Evolutionary conservation across 2,329 filamentous ascomycete genomes (phyloP).

Genomic region (Aspergillus eucalypticola): DNA sequence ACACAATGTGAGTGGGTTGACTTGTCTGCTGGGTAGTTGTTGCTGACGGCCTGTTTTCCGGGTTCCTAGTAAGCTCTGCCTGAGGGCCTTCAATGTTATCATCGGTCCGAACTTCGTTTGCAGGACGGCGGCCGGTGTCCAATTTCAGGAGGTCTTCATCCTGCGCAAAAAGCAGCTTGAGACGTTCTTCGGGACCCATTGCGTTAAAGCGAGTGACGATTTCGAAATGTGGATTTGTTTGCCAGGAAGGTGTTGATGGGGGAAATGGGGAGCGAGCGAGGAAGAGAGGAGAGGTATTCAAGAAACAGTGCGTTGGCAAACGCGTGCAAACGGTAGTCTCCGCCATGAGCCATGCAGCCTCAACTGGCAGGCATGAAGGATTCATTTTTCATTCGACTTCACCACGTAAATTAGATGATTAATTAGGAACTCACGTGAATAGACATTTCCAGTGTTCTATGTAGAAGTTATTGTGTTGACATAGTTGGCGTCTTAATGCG

Average conservation of each 20-base stretch:
- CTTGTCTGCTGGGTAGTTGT: neutral
- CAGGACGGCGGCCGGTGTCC: slow-evolving; percentile 21
- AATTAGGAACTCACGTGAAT: no score
- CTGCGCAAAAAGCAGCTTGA: slow-evolving; percentile 32
- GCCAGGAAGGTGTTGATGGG: neutral
- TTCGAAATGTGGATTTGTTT: no score
- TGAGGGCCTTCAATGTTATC: neutral
- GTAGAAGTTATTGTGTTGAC: no score
- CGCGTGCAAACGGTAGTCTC: no score
- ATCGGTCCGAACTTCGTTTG: neutral
- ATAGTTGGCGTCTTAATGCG: no score
- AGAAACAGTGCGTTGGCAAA: neutral
- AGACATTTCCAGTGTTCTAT: no score
- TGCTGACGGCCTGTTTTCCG: neutral
- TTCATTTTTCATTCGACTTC: no score
- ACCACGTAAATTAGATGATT: no score
- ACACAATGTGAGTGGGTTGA: neutral
- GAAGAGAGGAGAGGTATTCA: neutral
- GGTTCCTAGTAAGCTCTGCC: neutral
- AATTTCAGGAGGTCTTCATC: slow-evolving; percentile 27
- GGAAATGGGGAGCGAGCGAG: neutral
- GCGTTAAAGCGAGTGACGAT: slow-evolving; percentile 3
- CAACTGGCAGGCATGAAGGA: no score
- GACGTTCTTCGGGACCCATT: slow-evolving; percentile 27
- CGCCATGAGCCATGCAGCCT: no score